Evolutionary conservation across 257 asterid species (phyloP).

Genomic region (Fraxinus americana): DNA sequence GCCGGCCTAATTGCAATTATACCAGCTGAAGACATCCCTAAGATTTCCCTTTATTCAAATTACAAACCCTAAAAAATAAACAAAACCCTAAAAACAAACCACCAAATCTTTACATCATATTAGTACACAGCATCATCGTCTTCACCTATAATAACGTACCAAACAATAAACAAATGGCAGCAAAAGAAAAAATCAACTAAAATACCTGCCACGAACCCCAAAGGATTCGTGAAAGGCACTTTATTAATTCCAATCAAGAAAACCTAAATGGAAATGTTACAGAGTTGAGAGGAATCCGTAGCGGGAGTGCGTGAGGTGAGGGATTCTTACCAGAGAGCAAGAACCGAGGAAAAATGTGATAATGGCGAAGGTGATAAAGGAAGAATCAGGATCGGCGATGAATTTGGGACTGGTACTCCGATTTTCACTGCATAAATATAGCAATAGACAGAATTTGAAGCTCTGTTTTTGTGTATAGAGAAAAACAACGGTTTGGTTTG

Average conservation of each 20-base stretch:
- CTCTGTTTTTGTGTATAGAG: not conserved
- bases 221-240: constrained; percentile 23
- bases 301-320: not conserved
- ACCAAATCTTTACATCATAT: constrained; percentile 8
- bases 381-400: constrained; percentile 6
- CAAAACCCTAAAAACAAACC: constrained; percentile 16
- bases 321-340: constrained; percentile 37
- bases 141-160: constrained; percentile 8
- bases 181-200: not conserved
- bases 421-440: constrained; percentile 10
- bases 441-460: not conserved
- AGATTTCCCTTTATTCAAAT: constrained; percentile 9
- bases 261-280: not conserved
- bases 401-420: constrained; percentile 18
- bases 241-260: not conserved
- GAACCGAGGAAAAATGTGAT: constrained; percentile 25
- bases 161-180: constrained; percentile 23
- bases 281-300: constrained; percentile 17
- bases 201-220: constrained; percentile 20
- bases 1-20: constrained; percentile 41
- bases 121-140: constrained; percentile 12
- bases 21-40: constrained; percentile 52
- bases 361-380: constrained; percentile 16
- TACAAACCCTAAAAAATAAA: constrained; percentile 10
- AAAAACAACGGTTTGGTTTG: not conserved